Evolutionary conservation across 2,329 filamentous ascomycete species (phyloP), one percentile per base, ranked within the genome.

Genomic region (Berkeleyomyces rouxiae): DNA sequence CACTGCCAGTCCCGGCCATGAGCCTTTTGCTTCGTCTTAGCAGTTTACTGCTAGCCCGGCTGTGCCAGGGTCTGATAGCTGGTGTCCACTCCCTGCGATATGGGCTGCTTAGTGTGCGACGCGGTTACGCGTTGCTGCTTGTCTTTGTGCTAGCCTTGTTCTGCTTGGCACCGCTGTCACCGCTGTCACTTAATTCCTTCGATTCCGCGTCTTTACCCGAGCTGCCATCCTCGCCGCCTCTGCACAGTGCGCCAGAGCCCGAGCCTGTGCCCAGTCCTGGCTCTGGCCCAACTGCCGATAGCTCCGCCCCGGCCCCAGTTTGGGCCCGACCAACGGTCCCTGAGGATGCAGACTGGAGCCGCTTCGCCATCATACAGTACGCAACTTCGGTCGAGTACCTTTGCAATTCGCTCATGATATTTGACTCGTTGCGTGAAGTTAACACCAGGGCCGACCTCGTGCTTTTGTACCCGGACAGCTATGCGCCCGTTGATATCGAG

Each of bases 351-450:
- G 69, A 78, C 67, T 78, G 76, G 76, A 72, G 71, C 1, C 70
- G 68, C 58, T 79, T 74, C 61, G 78, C 78, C 0, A 79, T 80
- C 64, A 73, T 74, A 0, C 76, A 78, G 67, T 80, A 80, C 68
- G 77, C 74, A 43, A 80, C 78, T 0, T 70, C 74, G n/a, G 70
- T 71, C 42, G 72, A 73, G 0, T 77, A 78, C 63, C 70, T 80
- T 1, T 80, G 78, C 66, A 79, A 78, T 67, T 75, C 77, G 0
- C 70, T 79, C 53, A 78, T 80, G 76, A 70, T 79, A 2, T 78
- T 79, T 61, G 77, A 78, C 64, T 72, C 71, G 1, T 62, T 80
- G 5, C 68, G 73, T 16, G 70, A 72, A 0, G 66, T 79, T 0
- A 69, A 70, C 5, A 79, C 75, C 64, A 74, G 71, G 47, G 74